Evolutionary conservation across 225 moss, liverwort and hornwort species (phyloP).

Genomic region (Pseudoscleropodium purum): DNA sequence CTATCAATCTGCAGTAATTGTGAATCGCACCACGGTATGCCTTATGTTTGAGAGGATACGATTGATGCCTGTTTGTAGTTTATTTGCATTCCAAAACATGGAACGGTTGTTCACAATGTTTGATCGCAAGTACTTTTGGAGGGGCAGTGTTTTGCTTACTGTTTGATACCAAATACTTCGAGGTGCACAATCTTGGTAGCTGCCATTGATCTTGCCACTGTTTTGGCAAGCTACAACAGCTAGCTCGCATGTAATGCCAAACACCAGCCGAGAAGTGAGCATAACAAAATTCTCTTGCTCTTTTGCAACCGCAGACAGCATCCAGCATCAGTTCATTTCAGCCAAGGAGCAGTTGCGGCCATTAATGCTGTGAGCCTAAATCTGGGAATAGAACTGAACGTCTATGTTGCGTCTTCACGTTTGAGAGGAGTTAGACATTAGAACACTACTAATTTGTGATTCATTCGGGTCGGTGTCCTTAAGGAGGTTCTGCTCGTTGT

Average conservation of each 20-base stretch:
- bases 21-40: not conserved
- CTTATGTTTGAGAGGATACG: not conserved
- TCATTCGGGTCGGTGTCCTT: not conserved
- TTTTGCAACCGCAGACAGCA: not conserved
- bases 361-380: slow-evolving; percentile 1
- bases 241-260: not conserved
- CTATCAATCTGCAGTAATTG: too few relatives aligned
- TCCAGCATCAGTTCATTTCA: slow-evolving; percentile 4
- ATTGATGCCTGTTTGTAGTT: not conserved
- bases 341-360: not conserved
- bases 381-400: not conserved
- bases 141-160: not conserved
- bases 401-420: not conserved
- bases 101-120: not conserved
- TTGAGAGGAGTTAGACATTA: not conserved
- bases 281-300: not conserved
- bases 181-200: not conserved
- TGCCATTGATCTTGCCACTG: not conserved
- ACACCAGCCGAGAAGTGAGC: not conserved
- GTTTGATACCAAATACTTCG: not conserved
- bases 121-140: not conserved
- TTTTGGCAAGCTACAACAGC: not conserved
- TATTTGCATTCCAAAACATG: not conserved
- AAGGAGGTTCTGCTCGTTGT: not conserved
- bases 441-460: not conserved